Base-by-base conservation (phyloP, 129 eudicot genomes). In the carrot (Daucus carota) region DNA sequence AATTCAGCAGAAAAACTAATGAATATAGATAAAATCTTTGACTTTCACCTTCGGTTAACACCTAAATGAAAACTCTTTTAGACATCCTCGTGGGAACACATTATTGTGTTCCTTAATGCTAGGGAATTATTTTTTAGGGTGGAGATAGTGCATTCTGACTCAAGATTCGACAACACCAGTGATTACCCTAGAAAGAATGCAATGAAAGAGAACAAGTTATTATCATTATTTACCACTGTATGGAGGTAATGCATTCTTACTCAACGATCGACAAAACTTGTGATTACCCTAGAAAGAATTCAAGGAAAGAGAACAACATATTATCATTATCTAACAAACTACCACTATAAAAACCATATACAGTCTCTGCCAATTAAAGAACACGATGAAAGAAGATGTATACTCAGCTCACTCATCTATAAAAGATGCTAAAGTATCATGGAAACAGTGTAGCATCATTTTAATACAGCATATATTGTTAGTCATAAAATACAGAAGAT, bases 401-500 rank as follows among this genome's bases (percentile, higher is more conserved):
- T 5, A 40, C n/a, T 24, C 13, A 36, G 72, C 72, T 32, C 36
- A 67, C 0, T 18, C 45, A 54, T 54, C n/a, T 18, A 50, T 18
- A 54, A 22, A 54, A 54, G 26, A 54, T 54, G 31, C 31, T 1
- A 22, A 54, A 54, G 63, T 54, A 54, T 54, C 29, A n/a, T 54
- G 14, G 3, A 54, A 18, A 52, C 13, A 52, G 62, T 5, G 59
- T 8, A 12, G 63, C 14, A 57, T 8, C 32, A 68, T 68, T 16
- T 5, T n/a, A n/a, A n/a, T n/a, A n/a, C 16, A 69, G 73, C 12
- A 33, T 68, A 32, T 6, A 22, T 22, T 68, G 38, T 31, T 41
- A 76, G 70, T 71, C 20, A 50, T n/a, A 32, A 14, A 77, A 59
- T 8, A 71, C 40, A 68, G 32, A 73, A 65, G 15, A 20, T 48